phyloP scores from a whole-genome alignment of 257 asterid genomes.

The Solanum clarkiae region DNA sequence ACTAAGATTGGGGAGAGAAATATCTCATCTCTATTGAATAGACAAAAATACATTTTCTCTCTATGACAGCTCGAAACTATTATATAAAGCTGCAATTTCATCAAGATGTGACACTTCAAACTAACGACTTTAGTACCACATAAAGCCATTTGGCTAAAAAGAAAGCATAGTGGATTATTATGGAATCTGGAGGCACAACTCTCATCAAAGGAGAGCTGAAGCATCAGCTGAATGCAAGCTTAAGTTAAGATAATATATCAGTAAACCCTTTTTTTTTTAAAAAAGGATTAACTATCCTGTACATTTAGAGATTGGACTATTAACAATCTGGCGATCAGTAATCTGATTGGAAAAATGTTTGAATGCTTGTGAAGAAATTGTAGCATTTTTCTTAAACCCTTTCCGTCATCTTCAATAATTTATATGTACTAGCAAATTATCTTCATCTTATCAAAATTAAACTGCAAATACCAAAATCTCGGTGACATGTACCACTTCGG shows the following conservation, averaged over 20 bases:
- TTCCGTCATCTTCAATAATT: background rate
- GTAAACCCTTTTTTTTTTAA: background rate
- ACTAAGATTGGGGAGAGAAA: background rate
- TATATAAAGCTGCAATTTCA: background rate
- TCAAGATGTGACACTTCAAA: background rate
- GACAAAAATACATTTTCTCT: background rate
- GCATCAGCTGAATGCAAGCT: background rate
- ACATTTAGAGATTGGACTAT: background rate
- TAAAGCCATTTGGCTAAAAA: background rate
- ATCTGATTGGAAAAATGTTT: background rate
- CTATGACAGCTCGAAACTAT: background rate
- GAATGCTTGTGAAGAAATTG: background rate
- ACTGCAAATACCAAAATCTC: background rate
- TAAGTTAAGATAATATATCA: background rate
- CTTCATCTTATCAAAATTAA: background rate
- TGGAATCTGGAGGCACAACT: background rate
- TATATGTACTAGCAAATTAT: background rate
- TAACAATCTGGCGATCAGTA: background rate
- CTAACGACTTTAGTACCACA: background rate
- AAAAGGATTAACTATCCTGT: background rate
- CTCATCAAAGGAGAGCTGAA: background rate
- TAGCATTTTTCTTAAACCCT: background rate
- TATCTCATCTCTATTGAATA: background rate
- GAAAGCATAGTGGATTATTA: background rate
- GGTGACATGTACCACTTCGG: background rate